A percentile compares a stretch with the other conserved stretches of the same genome.
Evolutionary conservation across 192 early-diverging fungal species (phyloP).

Genomic region (Ambispora gerdemannii): DNA sequence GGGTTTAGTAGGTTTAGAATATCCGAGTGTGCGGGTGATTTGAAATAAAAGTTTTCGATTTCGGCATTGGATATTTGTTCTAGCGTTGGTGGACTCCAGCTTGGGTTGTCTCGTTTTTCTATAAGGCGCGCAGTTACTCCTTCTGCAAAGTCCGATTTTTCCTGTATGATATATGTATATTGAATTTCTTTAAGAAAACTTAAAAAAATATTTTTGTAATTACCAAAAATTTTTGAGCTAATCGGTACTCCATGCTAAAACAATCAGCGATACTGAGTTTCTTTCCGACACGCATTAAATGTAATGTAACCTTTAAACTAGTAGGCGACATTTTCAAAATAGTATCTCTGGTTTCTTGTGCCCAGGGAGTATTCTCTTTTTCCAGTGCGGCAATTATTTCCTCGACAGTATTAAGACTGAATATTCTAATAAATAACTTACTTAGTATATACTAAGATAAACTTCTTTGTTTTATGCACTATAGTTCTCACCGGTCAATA

Average conservation of each 20-base stretch:
- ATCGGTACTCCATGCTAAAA: slow-evolving; percentile 80
- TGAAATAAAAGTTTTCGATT: slow-evolving; percentile 59
- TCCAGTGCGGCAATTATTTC: slow-evolving; percentile 80
- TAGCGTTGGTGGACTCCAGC: slow-evolving; percentile 71
- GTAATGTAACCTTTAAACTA: slow-evolving; percentile 66
- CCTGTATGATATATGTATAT: slow-evolving; percentile 26
- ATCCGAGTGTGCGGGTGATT: slow-evolving; percentile 29
- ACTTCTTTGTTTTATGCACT: background rate
- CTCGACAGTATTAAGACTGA: slow-evolving; percentile 64
- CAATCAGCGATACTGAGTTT: slow-evolving; percentile 69
- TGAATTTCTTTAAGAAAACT: background rate
- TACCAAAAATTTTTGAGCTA: slow-evolving; percentile 74
- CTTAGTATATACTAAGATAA: background rate
- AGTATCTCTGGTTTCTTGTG: slow-evolving; percentile 57
- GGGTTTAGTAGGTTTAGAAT: slow-evolving; percentile 42
- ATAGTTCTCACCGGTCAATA: slow-evolving; percentile 61
- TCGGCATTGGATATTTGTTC: slow-evolving; percentile 47
- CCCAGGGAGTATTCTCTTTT: slow-evolving; percentile 71
- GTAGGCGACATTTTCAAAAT: slow-evolving; percentile 77
- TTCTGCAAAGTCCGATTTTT: slow-evolving; percentile 80
- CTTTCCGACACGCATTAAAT: slow-evolving; percentile 70
- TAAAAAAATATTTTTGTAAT: background rate
- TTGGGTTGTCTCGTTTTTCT: slow-evolving; percentile 56
- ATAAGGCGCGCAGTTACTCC: slow-evolving; percentile 81
- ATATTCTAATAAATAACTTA: background rate